phyloP scores from a whole-genome alignment of 164 flowering plant genomes.

The Santalum album region DNA sequence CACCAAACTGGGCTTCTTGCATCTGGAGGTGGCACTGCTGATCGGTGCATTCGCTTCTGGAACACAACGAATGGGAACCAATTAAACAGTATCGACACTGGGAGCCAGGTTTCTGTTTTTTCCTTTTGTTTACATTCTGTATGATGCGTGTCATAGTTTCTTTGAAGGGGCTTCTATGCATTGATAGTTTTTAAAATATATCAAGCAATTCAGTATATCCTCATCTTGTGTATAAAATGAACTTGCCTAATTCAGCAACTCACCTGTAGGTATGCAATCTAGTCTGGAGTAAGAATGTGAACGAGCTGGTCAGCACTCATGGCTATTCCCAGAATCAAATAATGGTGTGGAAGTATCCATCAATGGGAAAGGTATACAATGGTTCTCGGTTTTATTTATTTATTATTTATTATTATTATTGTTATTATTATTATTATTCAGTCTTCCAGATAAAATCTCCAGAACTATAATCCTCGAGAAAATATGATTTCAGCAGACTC shows the following conservation, averaged over 20 bases:
- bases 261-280: slow-evolving; percentile 82
- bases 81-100: slow-evolving; percentile 72
- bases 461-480: too few species aligned
- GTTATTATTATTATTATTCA: too few species aligned
- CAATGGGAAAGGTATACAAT: slow-evolving; percentile 64
- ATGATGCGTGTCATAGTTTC: too few species aligned
- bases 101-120: slow-evolving; percentile 67
- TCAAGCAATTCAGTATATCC: too few species aligned
- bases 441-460: too few species aligned
- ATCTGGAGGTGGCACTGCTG: slow-evolving; percentile 99
- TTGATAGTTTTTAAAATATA: too few species aligned
- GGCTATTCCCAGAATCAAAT: slow-evolving; percentile 98
- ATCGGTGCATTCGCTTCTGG: slow-evolving; percentile 97
- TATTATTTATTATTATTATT: too few species aligned
- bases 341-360: slow-evolving; percentile 99
- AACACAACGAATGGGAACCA: slow-evolving; percentile 85
- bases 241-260: not conserved
- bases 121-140: not conserved
- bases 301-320: slow-evolving; percentile 94
- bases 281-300: slow-evolving; percentile 94
- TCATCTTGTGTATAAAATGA: too few species aligned
- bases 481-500: too few species aligned
- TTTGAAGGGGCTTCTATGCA: too few species aligned
- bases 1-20: slow-evolving; percentile 88
- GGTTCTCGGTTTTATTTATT: too few species aligned